These are phyloP conservation scores for Quercus parvula DNA, from an alignment of 306 rosid species.

Conservation along the genomic window DNA sequence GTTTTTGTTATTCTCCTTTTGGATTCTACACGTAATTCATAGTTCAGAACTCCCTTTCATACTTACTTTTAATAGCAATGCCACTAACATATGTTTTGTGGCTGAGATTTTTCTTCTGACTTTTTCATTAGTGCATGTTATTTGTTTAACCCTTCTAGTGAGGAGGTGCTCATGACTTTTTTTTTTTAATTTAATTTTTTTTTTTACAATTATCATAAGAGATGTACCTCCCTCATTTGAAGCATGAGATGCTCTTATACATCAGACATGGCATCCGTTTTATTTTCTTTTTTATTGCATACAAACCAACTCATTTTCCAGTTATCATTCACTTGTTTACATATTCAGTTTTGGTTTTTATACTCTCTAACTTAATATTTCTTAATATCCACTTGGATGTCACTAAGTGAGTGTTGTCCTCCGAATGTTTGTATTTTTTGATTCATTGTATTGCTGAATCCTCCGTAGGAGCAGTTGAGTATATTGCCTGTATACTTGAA, in stretches of 20 bases:
- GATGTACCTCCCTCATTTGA: not conserved
- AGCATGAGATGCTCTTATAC: not conserved
- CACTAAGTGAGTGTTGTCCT: too few species aligned
- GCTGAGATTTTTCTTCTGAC: not conserved
- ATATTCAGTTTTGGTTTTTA: not conserved
- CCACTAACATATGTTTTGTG: not conserved
- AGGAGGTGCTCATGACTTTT: not conserved
- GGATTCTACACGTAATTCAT: not conserved
- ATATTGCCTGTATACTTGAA: too few species aligned
- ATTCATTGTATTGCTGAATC: too few species aligned
- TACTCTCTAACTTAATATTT: not conserved
- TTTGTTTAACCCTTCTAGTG: not conserved
- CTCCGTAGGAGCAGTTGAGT: too few species aligned
- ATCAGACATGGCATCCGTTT: not conserved
- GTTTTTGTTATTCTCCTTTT: not conserved
- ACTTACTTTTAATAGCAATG: not conserved
- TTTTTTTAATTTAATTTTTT: not conserved
- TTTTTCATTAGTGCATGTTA: not conserved
- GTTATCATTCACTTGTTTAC: not conserved
- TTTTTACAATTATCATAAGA: not conserved
- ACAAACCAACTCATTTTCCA: not conserved
- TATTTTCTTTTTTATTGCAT: not conserved
- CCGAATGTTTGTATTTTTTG: too few species aligned
- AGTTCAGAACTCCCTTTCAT: not conserved
- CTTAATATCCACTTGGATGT: too few species aligned